Conservation (phyloP, 2,329 filamentous ascomycete genomes). For the Calonectria pseudoturangicola region DNA sequence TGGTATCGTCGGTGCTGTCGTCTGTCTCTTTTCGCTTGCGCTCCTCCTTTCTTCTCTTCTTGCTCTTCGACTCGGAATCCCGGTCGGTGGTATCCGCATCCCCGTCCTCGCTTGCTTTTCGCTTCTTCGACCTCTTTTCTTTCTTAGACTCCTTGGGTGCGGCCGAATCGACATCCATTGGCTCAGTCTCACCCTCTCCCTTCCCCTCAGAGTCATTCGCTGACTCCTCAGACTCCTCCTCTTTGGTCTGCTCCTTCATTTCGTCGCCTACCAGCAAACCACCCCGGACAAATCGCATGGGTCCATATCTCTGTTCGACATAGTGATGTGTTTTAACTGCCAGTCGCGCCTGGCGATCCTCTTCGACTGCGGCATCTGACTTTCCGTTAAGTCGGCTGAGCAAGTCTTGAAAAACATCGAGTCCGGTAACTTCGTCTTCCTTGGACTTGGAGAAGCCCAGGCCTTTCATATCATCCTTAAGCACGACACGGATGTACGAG, state of each 20-base stretch:
- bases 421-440: constrained; percentile 86
- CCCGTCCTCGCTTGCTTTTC: constrained; percentile 65
- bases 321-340: constrained; percentile 84
- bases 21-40: constrained; percentile 58
- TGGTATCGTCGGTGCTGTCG: constrained; percentile 42
- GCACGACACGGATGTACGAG: constrained; percentile 87
- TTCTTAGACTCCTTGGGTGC: constrained; percentile 58
- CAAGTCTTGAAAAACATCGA: constrained; percentile 90
- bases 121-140: constrained; percentile 70
- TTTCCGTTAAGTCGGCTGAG: constrained; percentile 94
- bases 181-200: constrained; percentile 47
- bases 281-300: constrained; percentile 91
- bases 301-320: constrained; percentile 84
- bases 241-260: constrained; percentile 64
- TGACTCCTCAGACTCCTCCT: constrained; percentile 41
- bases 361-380: constrained; percentile 81
- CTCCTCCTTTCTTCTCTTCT: constrained; percentile 62
- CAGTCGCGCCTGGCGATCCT: constrained; percentile 80
- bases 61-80: constrained; percentile 60
- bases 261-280: constrained; percentile 80
- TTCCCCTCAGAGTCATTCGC: constrained; percentile 34
- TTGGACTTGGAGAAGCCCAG: constrained; percentile 87
- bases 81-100: constrained; percentile 55
- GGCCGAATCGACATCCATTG: constrained; percentile 49
- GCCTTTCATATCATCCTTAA: constrained; percentile 95